Base-by-base conservation (phyloP, 2,329 filamentous ascomycete species). In the Phoma herbarum region DNA sequence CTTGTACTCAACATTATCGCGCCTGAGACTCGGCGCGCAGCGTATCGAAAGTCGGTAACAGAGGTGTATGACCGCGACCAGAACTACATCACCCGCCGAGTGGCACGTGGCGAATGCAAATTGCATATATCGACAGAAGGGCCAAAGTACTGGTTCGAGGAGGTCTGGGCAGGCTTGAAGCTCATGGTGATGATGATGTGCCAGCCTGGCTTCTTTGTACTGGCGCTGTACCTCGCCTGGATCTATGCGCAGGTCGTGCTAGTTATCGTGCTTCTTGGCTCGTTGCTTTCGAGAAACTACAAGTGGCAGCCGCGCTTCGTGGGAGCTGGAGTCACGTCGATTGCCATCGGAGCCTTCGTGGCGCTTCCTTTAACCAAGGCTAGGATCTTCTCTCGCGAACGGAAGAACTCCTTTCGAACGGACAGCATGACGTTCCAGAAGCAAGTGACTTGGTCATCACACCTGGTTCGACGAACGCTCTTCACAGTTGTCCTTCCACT, bases 231-330 rank as follows among this genome's bases (percentile, higher is more conserved):
- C 74, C 81, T 88, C 14, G 88, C 85, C 7, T 93, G 90, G 90
- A 90, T 92, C 44, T 92, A 93, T 73, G 89, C 88, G 2, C 88
- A 93, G 68, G 83, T 92, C 2, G 88, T 91, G 5, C 80, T 93
- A 53, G 82, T 92, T 57, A 90, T 93, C 59, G 81, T 91, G 57
- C 79, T 87, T 16, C 81, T 93, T 5, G 90, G 90, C 16, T 88
- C 90, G 5, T 78, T 93, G n/a, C 81, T 87, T 11, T 93, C 90
- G 3, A 85, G 84, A 48, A 82, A 86, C 57, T 93, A 93, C 77
- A 81, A 75, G 33, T 86, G 88, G 70, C 81, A 80, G 45, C 86
- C 90, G 16, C 83, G 86, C 11, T 82, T 83, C 46, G 89, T 93
- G 49, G 90, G 90, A 11, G 80, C 88, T 2, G 86, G 87, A 37